phyloP scores from a whole-genome alignment of 1,284 basidiomycete species.

The Pyrrhoderma lamaoense region DNA sequence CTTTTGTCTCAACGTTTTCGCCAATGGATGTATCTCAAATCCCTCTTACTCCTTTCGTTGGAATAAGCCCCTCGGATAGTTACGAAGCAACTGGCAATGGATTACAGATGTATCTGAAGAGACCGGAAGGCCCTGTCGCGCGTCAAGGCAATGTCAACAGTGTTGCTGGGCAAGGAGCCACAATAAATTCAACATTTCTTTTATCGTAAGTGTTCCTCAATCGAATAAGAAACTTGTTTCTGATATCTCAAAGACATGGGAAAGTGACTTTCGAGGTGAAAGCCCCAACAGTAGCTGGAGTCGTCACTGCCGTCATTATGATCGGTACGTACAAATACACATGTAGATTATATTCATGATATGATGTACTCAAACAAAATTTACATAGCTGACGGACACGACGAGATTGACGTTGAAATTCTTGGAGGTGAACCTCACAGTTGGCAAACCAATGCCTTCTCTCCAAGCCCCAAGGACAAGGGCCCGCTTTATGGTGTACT shows the following conservation, averaged over 20 bases:
- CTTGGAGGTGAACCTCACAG: constrained; percentile 33
- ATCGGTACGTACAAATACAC: constrained; percentile 26
- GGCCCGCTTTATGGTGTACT: constrained; percentile 24
- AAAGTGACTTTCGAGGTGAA: constrained; percentile 32
- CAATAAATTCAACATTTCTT: constrained; percentile 37
- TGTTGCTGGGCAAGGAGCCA: constrained; percentile 33
- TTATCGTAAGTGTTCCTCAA: constrained; percentile 25
- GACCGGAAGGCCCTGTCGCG: constrained; percentile 28
- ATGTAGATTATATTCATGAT: not conserved
- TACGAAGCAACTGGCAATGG: constrained; percentile 26
- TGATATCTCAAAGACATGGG: constrained; percentile 26
- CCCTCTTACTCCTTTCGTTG: constrained; percentile 25
- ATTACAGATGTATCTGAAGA: constrained; percentile 31
- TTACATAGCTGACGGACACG: constrained; percentile 27
- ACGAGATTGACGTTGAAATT: constrained; percentile 43
- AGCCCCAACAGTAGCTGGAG: constrained; percentile 30
- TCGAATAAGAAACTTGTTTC: not conserved
- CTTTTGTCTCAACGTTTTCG: constrained; percentile 24
- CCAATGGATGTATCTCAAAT: constrained; percentile 20
- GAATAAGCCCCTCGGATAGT: constrained; percentile 29
- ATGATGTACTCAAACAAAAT: not conserved
- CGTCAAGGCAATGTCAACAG: constrained; percentile 32
- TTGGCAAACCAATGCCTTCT: constrained; percentile 43
- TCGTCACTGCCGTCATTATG: constrained; percentile 35
- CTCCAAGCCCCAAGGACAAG: constrained; percentile 28